phyloP scores from a whole-genome alignment of 2,329 filamentous ascomycete species.

The Aureobasidium sp. region DNA sequence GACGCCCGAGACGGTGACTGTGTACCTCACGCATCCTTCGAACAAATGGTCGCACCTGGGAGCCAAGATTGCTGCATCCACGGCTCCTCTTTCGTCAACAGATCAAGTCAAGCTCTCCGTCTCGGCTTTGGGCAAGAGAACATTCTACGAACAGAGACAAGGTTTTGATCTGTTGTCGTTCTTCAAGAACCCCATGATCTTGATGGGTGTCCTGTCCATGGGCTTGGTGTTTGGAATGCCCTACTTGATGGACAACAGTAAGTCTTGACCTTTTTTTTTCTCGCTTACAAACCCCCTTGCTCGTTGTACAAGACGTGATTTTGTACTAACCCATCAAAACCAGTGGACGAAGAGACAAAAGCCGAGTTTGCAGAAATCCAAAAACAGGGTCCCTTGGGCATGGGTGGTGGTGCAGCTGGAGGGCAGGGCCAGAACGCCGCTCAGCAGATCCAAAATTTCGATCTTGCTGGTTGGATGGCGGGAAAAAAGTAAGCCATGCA shows the following conservation, averaged over 20 bases:
- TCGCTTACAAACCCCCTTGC: too few species aligned
- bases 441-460: constrained; percentile 53
- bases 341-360: constrained; percentile 94
- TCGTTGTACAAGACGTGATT: neutral
- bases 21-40: constrained; percentile 79
- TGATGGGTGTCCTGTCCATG: constrained; percentile 78
- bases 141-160: constrained; percentile 66
- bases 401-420: constrained; percentile 16
- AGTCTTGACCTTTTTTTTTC: constrained; percentile 29
- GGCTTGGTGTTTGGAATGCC: constrained; percentile 85
- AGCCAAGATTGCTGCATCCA: constrained; percentile 40
- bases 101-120: constrained; percentile 49
- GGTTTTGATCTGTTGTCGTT: constrained; percentile 61
- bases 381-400: constrained; percentile 56
- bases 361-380: constrained; percentile 89
- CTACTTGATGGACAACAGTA: constrained; percentile 92
- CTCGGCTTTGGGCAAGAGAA: constrained; percentile 53
- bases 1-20: constrained; percentile 42
- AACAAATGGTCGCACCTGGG: constrained; percentile 88
- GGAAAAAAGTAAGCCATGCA: constrained; percentile 32
- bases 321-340: constrained; percentile 15
- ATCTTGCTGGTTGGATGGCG: constrained; percentile 60
- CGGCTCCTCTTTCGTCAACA: constrained; percentile 20
- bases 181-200: constrained; percentile 92
- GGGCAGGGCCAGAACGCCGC: constrained; percentile 28